Conservation (phyloP, 1,139 yeast genomes). For the Magnusiomyces fungicola region DNA sequence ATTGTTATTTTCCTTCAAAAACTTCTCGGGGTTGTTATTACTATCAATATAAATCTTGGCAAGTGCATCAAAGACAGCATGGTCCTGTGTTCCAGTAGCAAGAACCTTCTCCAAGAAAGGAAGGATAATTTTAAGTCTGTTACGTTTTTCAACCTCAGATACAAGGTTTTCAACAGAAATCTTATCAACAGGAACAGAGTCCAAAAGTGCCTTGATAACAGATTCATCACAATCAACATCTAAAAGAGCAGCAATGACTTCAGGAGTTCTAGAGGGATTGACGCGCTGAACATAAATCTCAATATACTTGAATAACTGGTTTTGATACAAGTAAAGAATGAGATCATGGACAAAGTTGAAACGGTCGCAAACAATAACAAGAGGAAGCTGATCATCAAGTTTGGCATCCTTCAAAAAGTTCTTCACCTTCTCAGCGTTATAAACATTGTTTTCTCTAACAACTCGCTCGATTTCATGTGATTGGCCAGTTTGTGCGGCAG, state of each 20-base stretch:
- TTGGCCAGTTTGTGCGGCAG: slow-evolving; percentile 88
- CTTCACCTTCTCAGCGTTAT: slow-evolving; percentile 95
- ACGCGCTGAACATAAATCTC: slow-evolving; percentile 97
- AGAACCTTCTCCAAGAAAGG: slow-evolving; percentile 91
- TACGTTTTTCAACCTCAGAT: slow-evolving; percentile 92
- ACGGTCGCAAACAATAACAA: slow-evolving; percentile 93
- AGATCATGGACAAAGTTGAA: slow-evolving; percentile 88
- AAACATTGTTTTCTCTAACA: slow-evolving; percentile 88
- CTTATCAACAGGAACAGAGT: slow-evolving; percentile 77
- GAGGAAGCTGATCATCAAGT: slow-evolving; percentile 90
- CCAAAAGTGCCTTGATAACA: slow-evolving; percentile 71
- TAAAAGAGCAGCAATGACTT: slow-evolving; percentile 89
- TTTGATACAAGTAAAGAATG: slow-evolving; percentile 86
- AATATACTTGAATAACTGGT: slow-evolving; percentile 89
- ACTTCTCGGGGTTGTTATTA: slow-evolving; percentile 94
- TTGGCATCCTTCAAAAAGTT: slow-evolving; percentile 92
- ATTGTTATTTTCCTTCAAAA: slow-evolving; percentile 79
- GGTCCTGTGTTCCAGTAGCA: slow-evolving; percentile 82
- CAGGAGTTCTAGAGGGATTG: slow-evolving; percentile 91
- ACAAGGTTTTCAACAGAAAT: slow-evolving; percentile 89
- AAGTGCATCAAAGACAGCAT: slow-evolving; percentile 86
- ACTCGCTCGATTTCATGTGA: slow-evolving; percentile 90
- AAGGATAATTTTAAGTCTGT: slow-evolving; percentile 79
- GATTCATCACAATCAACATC: slow-evolving; percentile 96
- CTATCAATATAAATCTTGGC: slow-evolving; percentile 98